Conservation (phyloP, 495 filamentous ascomycete species). For the Trichoderma gamsii region DNA sequence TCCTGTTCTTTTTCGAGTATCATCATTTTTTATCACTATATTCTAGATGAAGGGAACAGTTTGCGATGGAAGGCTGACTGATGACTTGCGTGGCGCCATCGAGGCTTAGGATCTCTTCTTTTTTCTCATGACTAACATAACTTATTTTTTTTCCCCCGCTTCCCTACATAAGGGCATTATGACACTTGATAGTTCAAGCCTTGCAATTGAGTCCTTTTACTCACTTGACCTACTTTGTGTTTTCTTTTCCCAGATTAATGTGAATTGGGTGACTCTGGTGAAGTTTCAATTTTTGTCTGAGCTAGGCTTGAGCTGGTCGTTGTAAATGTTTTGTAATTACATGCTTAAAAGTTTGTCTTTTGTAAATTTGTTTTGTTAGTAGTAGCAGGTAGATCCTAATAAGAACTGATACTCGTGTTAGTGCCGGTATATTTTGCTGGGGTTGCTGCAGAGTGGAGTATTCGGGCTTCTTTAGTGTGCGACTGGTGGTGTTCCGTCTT, state of each 20-base stretch:
- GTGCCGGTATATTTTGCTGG: neutral
- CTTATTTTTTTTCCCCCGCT: neutral
- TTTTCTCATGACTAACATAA: constrained; percentile 7
- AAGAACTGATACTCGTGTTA: neutral
- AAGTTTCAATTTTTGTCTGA: neutral
- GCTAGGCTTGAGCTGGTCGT: neutral
- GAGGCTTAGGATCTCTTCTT: constrained; percentile 13
- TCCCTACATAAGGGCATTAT: neutral
- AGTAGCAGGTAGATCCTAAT: neutral
- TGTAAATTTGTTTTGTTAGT: neutral
- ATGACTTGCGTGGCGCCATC: constrained; percentile 11
- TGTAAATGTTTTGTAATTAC: constrained; percentile 5
- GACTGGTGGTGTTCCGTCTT: neutral
- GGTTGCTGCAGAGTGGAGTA: too few species aligned
- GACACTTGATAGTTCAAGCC: constrained; percentile 11
- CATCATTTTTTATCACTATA: neutral
- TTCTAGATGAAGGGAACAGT: constrained; percentile 13
- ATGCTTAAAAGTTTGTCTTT: neutral
- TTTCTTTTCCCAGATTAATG: neutral
- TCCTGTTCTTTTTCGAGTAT: neutral
- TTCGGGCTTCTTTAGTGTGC: neutral
- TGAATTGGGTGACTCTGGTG: neutral
- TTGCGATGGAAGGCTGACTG: constrained; percentile 9
- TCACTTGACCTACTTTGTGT: constrained; percentile 7
- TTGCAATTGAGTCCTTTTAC: neutral